Evolutionary conservation across 2,329 filamentous ascomycete genomes (phyloP).

Genomic region (Phoma sp.): DNA sequence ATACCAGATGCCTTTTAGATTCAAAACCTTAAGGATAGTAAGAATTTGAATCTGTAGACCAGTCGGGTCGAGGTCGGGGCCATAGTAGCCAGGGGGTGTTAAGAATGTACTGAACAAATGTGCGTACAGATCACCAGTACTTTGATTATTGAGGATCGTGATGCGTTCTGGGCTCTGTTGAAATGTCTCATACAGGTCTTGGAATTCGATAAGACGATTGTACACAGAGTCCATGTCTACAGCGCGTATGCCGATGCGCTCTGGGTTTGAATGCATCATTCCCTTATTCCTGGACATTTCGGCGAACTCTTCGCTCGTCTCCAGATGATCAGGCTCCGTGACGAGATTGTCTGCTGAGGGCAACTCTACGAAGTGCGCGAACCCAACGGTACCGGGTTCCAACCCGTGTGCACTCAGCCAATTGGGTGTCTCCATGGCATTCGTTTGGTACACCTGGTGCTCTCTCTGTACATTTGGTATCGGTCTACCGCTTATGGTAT

Average conservation of each 20-base stretch:
- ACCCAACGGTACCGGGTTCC: constrained; percentile 74
- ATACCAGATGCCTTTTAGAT: constrained; percentile 71
- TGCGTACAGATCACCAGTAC: constrained; percentile 59
- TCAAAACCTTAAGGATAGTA: constrained; percentile 69
- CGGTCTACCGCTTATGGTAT: constrained; percentile 21
- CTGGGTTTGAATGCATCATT: constrained; percentile 43
- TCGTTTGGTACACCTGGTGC: constrained; percentile 40
- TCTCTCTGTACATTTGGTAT: constrained; percentile 20
- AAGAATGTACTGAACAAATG: constrained; percentile 52
- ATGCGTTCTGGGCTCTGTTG: constrained; percentile 61
- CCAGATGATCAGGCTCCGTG: constrained; percentile 46
- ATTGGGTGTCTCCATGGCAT: constrained; percentile 64
- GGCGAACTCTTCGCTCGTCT: constrained; percentile 27
- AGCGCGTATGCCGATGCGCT: constrained; percentile 46
- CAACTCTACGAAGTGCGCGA: constrained; percentile 70
- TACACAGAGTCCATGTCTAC: constrained; percentile 42
- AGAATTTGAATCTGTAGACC: constrained; percentile 73
- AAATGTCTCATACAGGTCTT: constrained; percentile 61
- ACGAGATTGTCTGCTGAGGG: constrained; percentile 66
- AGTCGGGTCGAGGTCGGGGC: constrained; percentile 60
- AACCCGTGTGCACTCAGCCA: constrained; percentile 76
- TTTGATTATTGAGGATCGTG: constrained; percentile 57
- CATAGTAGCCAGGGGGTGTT: constrained; percentile 47
- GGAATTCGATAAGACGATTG: constrained; percentile 47
- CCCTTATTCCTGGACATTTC: constrained; percentile 53